These are phyloP conservation scores for Aquilaria yunnanensis DNA, from an alignment of 345 rosid genomes.

Conservation along the genomic window DNA sequence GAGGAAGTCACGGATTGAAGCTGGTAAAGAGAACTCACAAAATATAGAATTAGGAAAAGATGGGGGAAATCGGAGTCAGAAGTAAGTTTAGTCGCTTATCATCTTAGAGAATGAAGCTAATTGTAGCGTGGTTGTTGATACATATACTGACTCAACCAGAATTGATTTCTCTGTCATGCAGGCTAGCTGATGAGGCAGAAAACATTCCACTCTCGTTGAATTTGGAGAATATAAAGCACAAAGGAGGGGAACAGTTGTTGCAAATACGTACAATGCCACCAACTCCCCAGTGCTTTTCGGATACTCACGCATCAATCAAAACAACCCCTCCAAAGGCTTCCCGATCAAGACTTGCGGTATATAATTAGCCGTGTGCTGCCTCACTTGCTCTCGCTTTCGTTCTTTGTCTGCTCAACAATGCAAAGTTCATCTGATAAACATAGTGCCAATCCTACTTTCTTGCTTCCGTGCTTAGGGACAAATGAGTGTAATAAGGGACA, in stretches of 20 bases:
- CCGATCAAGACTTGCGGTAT: conserved; percentile 57
- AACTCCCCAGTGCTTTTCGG: conserved; percentile 95
- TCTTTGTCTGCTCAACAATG: not conserved
- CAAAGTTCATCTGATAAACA: not conserved
- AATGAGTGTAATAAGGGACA: not conserved
- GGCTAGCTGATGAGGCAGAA: conserved; percentile 51
- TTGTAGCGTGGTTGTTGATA: not conserved
- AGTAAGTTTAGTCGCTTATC: conserved; percentile 29
- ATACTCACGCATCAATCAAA: conserved; percentile 30
- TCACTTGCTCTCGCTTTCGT: not conserved
- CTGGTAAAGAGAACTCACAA: conserved; percentile 28
- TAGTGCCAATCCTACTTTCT: not conserved
- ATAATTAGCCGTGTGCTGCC: conserved; percentile 4
- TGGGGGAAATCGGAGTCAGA: conserved; percentile 53
- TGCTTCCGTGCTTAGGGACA: not conserved
- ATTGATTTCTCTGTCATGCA: conserved; percentile 13
- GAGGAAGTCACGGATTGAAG: conserved; percentile 55
- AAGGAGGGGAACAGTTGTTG: conserved; percentile 45
- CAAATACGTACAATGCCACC: conserved; percentile 91
- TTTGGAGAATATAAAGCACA: conserved; percentile 46
- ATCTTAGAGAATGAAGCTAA: not conserved
- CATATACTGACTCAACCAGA: not conserved
- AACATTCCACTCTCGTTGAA: conserved; percentile 46
- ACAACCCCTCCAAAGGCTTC: conserved; percentile 37
- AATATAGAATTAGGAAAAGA: conserved; percentile 27